A percentile compares a stretch with the other conserved stretches of the same genome.
Conservation (phyloP, 1,284 basidiomycete genomes). For the Ustanciosporium gigantosporum region DNA sequence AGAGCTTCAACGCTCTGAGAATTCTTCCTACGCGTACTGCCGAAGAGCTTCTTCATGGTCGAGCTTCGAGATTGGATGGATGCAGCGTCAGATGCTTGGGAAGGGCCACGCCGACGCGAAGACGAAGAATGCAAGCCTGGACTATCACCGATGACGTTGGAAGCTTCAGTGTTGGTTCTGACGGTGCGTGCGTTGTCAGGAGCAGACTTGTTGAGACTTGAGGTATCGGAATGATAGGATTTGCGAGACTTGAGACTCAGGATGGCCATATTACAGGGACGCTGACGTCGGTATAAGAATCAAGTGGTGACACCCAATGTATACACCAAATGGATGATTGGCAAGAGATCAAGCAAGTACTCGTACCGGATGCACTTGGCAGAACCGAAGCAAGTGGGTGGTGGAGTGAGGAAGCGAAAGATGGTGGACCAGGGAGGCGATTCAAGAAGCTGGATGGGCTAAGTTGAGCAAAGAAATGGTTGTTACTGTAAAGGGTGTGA, state of each 20-base stretch:
- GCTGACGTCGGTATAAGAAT: too few species aligned
- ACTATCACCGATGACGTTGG: slow-evolving; percentile 30
- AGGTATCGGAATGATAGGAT: slow-evolving; percentile 17
- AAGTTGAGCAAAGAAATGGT: too few species aligned
- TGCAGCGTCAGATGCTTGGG: slow-evolving; percentile 22
- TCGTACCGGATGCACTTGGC: too few species aligned
- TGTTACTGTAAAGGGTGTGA: too few species aligned
- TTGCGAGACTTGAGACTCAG: slow-evolving; percentile 33
- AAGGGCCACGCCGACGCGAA: slow-evolving; percentile 7
- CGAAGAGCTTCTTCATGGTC: slow-evolving; percentile 43
- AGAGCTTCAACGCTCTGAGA: too few species aligned
- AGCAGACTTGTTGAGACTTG: slow-evolving; percentile 11
- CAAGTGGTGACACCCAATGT: too few species aligned
- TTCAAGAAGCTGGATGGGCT: too few species aligned
- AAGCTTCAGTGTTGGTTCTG: slow-evolving; percentile 18
- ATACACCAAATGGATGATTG: too few species aligned
- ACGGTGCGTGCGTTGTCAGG: slow-evolving; percentile 2
- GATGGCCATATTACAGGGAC: slow-evolving; percentile 31
- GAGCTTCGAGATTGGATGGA: slow-evolving; percentile 31
- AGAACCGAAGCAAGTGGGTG: too few species aligned
- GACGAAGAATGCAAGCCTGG: slow-evolving; percentile 22
- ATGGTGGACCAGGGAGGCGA: too few species aligned
- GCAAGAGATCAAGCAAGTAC: too few species aligned
- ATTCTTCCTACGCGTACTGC: slow-evolving; percentile 31
- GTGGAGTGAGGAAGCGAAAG: too few species aligned